A percentile compares a stretch with the other conserved stretches of the same genome.
phyloP scores from a whole-genome alignment of 495 filamentous ascomycete species.

The Neurospora cerealis region DNA sequence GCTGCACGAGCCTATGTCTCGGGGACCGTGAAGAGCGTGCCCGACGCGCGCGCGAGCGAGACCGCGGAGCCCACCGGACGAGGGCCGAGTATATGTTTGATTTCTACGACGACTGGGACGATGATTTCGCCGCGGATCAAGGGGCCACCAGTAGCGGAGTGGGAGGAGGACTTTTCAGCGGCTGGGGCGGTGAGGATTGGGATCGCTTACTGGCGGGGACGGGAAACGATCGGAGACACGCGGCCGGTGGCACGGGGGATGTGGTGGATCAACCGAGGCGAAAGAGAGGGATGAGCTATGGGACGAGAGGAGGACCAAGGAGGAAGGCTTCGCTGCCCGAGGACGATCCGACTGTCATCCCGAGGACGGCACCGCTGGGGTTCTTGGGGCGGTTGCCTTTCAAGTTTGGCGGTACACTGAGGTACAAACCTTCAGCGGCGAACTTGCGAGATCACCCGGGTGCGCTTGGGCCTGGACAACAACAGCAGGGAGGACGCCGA shows the following conservation, averaged over 20 bases:
- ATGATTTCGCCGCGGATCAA: constrained; percentile 50
- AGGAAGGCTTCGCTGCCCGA: constrained; percentile 56
- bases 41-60: constrained; percentile 50
- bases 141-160: constrained; percentile 14
- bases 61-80: constrained; percentile 41
- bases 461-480: constrained; percentile 16
- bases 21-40: constrained; percentile 64
- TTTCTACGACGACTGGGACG: constrained; percentile 98
- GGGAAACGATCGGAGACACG: constrained; percentile 36
- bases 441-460: constrained; percentile 85
- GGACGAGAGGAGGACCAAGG: constrained; percentile 53
- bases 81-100: constrained; percentile 80
- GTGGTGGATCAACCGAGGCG: constrained; percentile 57
- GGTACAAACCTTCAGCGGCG: constrained; percentile 85
- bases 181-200: constrained; percentile 59
- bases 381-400: constrained; percentile 80
- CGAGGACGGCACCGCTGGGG: constrained; percentile 73
- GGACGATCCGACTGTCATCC: constrained; percentile 83
- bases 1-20: constrained; percentile 63
- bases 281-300: constrained; percentile 83
- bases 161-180: constrained; percentile 49
- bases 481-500: constrained; percentile 38
- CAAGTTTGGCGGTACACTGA: constrained; percentile 69
- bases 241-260: constrained; percentile 20
- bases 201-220: constrained; percentile 78